Evolutionary conservation across 225 moss, liverwort and hornwort species (phyloP).

Genomic region (Sphagnum contortum): DNA sequence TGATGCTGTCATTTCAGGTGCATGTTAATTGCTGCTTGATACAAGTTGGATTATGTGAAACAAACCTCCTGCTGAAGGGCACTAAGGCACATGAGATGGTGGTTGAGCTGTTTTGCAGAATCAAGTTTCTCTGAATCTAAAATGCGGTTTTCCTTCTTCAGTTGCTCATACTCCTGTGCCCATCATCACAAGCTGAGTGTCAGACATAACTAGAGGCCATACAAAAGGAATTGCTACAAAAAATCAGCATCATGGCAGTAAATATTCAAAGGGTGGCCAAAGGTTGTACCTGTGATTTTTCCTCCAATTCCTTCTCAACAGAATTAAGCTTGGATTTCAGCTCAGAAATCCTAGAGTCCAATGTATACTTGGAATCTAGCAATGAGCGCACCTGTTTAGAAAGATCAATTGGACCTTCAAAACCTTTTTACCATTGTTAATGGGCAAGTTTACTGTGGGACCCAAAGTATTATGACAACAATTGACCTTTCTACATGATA

Average conservation of each 20-base stretch:
- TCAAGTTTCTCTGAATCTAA: conserved; percentile 74
- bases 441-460: too few species aligned
- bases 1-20: too few species aligned
- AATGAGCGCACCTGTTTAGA: conserved; percentile 59
- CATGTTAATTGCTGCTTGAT: too few species aligned
- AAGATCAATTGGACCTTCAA: too few species aligned
- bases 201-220: too few species aligned
- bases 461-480: too few species aligned
- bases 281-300: conserved; percentile 51
- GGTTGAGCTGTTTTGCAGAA: conserved; percentile 70
- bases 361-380: conserved; percentile 72
- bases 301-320: conserved; percentile 84
- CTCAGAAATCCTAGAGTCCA: conserved; percentile 73
- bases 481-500: too few species aligned
- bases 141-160: conserved; percentile 66
- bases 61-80: conserved; percentile 93
- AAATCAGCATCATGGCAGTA: too few species aligned
- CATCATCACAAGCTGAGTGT: not conserved
- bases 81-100: conserved; percentile 86
- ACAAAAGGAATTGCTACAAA: too few species aligned
- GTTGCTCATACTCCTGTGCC: conserved; percentile 68
- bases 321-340: conserved; percentile 61
- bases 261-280: too few species aligned
- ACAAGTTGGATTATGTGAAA: not conserved
- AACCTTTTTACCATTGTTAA: too few species aligned